Conservation (phyloP, 2,329 filamentous ascomycete species). For the Talaromyces sp. region DNA sequence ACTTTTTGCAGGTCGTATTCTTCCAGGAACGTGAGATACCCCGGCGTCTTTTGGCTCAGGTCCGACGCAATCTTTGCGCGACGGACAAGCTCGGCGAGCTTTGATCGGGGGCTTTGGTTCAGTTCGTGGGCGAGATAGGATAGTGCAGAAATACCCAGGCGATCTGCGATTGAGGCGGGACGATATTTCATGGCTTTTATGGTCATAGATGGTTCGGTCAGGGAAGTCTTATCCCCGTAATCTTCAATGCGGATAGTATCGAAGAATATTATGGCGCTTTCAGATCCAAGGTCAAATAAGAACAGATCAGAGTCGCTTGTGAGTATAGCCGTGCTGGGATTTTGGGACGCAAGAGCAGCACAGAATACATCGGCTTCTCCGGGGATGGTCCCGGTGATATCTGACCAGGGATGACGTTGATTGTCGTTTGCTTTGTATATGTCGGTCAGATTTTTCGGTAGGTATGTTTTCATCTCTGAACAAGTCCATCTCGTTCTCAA, state of each 20-base stretch:
- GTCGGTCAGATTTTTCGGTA: slow-evolving; percentile 23
- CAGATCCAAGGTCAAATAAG: slow-evolving; percentile 64
- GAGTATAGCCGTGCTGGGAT: slow-evolving; percentile 59
- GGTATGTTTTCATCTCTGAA: slow-evolving; percentile 25
- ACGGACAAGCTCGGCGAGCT: slow-evolving; percentile 34
- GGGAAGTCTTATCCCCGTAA: slow-evolving; percentile 15
- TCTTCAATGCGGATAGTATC: slow-evolving; percentile 55
- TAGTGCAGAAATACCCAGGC: slow-evolving; percentile 36
- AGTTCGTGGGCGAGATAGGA: slow-evolving; percentile 44
- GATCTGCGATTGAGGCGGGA: slow-evolving; percentile 33
- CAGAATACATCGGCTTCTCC: slow-evolving; percentile 86
- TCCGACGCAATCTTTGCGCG: slow-evolving; percentile 29
- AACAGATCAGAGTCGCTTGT: slow-evolving; percentile 88
- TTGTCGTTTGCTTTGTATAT: slow-evolving; percentile 23
- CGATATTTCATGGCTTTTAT: slow-evolving; percentile 41
- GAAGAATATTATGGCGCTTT: slow-evolving; percentile 67
- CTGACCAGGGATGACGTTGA: slow-evolving; percentile 34
- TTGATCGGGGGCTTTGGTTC: slow-evolving; percentile 30
- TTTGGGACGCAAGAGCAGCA: slow-evolving; percentile 59
- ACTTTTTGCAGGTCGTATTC: slow-evolving; percentile 34
- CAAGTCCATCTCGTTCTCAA: slow-evolving; percentile 52
- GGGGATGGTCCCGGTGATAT: slow-evolving; percentile 61
- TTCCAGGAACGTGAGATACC: slow-evolving; percentile 34
- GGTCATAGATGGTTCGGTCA: slow-evolving; percentile 26
- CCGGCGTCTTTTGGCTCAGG: slow-evolving; percentile 21